phyloP scores from a whole-genome alignment of 208 protist genomes.

The Trypanosoma melophagium region DNA sequence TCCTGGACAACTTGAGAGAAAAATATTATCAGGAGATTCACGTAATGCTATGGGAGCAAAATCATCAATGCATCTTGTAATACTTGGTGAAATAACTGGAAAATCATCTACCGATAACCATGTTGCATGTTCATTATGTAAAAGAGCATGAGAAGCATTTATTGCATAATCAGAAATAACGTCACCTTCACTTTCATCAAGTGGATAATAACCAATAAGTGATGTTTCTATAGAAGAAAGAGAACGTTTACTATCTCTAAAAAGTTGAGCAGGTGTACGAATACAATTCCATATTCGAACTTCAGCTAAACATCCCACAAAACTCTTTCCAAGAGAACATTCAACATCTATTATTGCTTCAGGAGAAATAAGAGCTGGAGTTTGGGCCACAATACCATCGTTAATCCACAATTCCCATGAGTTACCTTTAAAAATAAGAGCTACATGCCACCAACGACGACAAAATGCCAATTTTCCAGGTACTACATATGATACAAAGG shows the following conservation, averaged over 20 bases:
- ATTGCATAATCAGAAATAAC: conserved; percentile 73
- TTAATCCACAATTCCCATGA: conserved; percentile 85
- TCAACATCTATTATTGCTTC: conserved; percentile 57
- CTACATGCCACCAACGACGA: conserved; percentile 86
- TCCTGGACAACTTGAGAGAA: conserved; percentile 57
- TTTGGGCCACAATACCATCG: conserved; percentile 43
- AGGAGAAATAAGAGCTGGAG: conserved; percentile 55
- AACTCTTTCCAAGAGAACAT: conserved; percentile 73
- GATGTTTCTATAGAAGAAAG: conserved; percentile 54
- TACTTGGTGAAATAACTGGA: conserved; percentile 34
- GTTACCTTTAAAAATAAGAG: conserved; percentile 84
- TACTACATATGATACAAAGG: conserved; percentile 63
- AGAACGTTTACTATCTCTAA: conserved; percentile 61
- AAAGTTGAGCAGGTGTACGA: conserved; percentile 56
- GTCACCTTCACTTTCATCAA: conserved; percentile 78
- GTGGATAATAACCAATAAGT: conserved; percentile 74
- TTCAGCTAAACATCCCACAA: conserved; percentile 77
- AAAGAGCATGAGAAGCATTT: conserved; percentile 54
- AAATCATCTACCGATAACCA: conserved; percentile 59
- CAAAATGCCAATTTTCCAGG: conserved; percentile 46
- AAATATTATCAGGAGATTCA: conserved; percentile 49
- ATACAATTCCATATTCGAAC: conserved; percentile 80
- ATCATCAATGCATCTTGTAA: conserved; percentile 46
- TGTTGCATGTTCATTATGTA: conserved; percentile 43
- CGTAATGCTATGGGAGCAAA: conserved; percentile 70